A percentile compares a stretch with the other conserved stretches of the same genome.
Conservation (phyloP, 192 early-diverging fungal genomes). For the Coemansia sp. region DNA sequence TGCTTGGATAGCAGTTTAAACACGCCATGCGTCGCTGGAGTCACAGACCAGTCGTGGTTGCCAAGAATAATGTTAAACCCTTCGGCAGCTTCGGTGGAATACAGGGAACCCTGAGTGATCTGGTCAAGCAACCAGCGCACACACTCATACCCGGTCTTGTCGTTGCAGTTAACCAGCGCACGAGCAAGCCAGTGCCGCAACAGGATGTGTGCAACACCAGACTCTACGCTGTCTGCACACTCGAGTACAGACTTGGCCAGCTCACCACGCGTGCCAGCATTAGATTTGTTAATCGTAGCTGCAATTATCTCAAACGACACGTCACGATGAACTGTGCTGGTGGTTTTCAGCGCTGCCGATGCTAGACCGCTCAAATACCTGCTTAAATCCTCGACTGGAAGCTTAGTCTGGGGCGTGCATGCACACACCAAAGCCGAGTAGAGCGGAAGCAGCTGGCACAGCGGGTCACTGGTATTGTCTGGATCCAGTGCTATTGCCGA, state of each 20-base stretch:
- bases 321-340: constrained; percentile 47
- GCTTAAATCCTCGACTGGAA: constrained; percentile 55
- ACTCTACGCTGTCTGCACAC: not conserved
- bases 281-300: constrained; percentile 68
- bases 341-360: constrained; percentile 39
- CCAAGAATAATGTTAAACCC: constrained; percentile 75
- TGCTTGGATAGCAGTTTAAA: constrained; percentile 78
- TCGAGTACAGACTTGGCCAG: constrained; percentile 24
- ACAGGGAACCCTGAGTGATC: constrained; percentile 16
- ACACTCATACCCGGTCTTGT: constrained; percentile 41
- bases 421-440: constrained; percentile 44
- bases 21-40: constrained; percentile 56
- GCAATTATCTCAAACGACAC: constrained; percentile 61
- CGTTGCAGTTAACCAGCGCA: constrained; percentile 44
- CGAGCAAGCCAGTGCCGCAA: constrained; percentile 47
- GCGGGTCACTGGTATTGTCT: not conserved
- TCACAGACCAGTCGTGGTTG: constrained; percentile 69
- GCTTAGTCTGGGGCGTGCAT: constrained; percentile 46
- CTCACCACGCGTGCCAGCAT: constrained; percentile 38
- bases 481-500: constrained; percentile 1
- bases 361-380: constrained; percentile 53
- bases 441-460: constrained; percentile 24
- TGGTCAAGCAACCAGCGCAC: constrained; percentile 34
- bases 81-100: constrained; percentile 55
- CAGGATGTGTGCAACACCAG: constrained; percentile 7